A percentile compares a stretch with the other conserved stretches of the same genome.
phyloP scores from a whole-genome alignment of 78 protist species.

The Dictyostelium capitatum region DNA sequence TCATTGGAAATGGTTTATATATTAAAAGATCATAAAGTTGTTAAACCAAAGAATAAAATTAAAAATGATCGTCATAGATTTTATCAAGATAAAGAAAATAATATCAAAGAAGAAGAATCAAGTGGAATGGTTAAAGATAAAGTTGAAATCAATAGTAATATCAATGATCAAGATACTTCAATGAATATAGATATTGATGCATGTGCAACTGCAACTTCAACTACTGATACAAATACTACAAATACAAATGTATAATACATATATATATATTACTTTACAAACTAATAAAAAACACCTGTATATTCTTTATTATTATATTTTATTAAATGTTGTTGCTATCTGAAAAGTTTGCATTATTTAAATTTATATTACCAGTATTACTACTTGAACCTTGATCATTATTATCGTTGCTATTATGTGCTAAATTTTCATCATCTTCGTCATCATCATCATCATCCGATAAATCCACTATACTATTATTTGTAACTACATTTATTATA shows the following conservation, averaged over 20 bases:
- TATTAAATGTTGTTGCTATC: background rate
- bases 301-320: background rate
- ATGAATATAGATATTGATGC: background rate
- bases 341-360: too few relatives aligned
- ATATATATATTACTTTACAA: background rate
- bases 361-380: background rate
- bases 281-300: background rate
- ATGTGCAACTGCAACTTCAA: background rate
- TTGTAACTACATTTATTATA: slow-evolving; percentile 8
- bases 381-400: background rate
- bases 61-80: background rate
- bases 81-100: background rate
- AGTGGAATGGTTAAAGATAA: background rate
- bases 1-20: slow-evolving; percentile 42
- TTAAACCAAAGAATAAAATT: background rate
- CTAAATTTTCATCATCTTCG: background rate
- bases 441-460: slow-evolving; percentile 25
- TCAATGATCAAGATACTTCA: background rate
- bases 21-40: background rate
- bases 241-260: background rate
- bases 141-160: background rate
- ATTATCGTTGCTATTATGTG: background rate
- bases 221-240: slow-evolving; percentile 4
- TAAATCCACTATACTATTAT: slow-evolving; percentile 29
- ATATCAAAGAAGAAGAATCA: background rate